A percentile compares a stretch with the other conserved stretches of the same genome.
Conservation (phyloP, 2,329 filamentous ascomycete genomes). For the Clonostachys byssicola region DNA sequence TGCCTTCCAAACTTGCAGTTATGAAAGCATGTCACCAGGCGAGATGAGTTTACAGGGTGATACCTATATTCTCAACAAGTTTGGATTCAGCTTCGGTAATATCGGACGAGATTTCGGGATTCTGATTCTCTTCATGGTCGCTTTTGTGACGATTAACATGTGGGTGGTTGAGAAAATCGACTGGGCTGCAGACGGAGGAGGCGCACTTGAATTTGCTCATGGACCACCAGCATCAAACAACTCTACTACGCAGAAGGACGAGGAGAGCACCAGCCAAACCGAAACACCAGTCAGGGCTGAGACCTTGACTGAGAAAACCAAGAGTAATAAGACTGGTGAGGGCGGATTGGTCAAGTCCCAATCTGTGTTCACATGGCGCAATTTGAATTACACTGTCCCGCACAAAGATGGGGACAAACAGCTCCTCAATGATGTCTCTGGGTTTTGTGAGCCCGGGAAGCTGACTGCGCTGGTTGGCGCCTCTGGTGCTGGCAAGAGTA, state of each 20-base stretch:
- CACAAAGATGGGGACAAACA: slow-evolving; percentile 2
- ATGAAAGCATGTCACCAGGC: not conserved
- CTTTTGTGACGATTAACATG: slow-evolving; percentile 3
- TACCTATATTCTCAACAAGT: slow-evolving; percentile 2
- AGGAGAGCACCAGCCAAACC: not conserved
- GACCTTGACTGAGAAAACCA: not conserved
- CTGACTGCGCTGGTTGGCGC: slow-evolving; percentile 62
- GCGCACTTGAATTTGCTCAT: not conserved
- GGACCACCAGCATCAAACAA: not conserved
- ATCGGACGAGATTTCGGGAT: slow-evolving; percentile 3
- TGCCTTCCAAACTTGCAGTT: slow-evolving; percentile 37
- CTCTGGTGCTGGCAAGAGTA: slow-evolving; percentile 51
- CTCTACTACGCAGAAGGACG: not conserved
- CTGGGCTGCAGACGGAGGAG: slow-evolving; percentile 1
- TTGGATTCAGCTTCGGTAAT: slow-evolving; percentile 2
- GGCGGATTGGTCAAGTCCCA: slow-evolving; percentile 3
- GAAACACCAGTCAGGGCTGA: not conserved
- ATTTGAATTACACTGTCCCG: slow-evolving; percentile 2
- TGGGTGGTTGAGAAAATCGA: slow-evolving; percentile 4
- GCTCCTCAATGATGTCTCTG: slow-evolving; percentile 1
- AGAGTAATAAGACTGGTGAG: not conserved
- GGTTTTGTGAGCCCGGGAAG: slow-evolving; percentile 37
- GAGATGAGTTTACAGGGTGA: slow-evolving; percentile 1
- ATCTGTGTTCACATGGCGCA: slow-evolving; percentile 3
- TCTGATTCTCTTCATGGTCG: slow-evolving; percentile 2